Conservation (phyloP, 169 alveolate species). For the Plasmodium gaboni region DNA sequence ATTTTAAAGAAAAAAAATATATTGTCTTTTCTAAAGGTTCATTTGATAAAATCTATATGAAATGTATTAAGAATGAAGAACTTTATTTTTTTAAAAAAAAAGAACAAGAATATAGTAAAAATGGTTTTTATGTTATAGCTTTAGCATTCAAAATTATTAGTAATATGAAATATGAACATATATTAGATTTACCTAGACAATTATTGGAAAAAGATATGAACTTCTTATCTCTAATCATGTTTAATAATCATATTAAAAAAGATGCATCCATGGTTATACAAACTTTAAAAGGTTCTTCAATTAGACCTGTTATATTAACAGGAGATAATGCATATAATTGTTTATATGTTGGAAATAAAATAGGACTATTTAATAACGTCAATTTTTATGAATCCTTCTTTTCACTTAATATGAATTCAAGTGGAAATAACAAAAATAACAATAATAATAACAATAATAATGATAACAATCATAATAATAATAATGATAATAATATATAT, state of each 20-base stretch:
- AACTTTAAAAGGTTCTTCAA: constrained; percentile 81
- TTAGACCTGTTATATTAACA: constrained; percentile 85
- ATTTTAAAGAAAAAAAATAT: constrained; percentile 26
- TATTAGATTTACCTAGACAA: constrained; percentile 64
- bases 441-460: not conserved
- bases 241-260: constrained; percentile 81
- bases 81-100: constrained; percentile 45
- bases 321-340: constrained; percentile 87
- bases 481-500: not conserved
- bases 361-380: constrained; percentile 77
- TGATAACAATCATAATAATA: not conserved
- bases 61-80: constrained; percentile 61
- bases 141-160: constrained; percentile 67
- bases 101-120: constrained; percentile 77
- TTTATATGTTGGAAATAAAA: constrained; percentile 82
- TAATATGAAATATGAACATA: constrained; percentile 8
- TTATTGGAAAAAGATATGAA: constrained; percentile 80
- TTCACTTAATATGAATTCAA: constrained; percentile 33
- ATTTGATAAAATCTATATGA: constrained; percentile 56
- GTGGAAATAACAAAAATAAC: not conserved
- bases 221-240: constrained; percentile 79
- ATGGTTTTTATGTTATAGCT: constrained; percentile 73
- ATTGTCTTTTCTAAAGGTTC: constrained; percentile 75
- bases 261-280: constrained; percentile 80
- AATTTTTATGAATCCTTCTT: constrained; percentile 50